Evolutionary conservation across 2,329 filamentous ascomycete genomes (phyloP).

Genomic region (Scedosporium minutisporum): DNA sequence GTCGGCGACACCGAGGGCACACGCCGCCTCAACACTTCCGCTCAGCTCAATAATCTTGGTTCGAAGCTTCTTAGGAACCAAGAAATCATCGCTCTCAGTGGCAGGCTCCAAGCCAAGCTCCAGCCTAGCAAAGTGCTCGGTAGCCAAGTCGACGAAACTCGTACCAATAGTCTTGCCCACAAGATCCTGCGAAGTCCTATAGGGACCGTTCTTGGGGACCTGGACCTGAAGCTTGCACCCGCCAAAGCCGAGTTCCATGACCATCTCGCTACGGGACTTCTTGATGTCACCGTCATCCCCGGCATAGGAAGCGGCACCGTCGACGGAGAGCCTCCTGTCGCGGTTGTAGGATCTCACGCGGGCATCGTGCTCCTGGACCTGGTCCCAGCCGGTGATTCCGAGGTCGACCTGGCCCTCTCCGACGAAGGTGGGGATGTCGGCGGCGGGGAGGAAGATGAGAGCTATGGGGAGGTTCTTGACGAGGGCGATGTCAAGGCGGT

Average conservation of each 20-base stretch:
- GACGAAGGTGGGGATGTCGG: constrained; percentile 95
- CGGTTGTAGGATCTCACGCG: constrained; percentile 40
- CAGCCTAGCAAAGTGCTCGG: constrained; percentile 73
- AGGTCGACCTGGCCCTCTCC: constrained; percentile 89
- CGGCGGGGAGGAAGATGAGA: constrained; percentile 91
- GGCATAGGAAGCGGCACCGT: constrained; percentile 17
- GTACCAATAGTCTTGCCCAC: constrained; percentile 91
- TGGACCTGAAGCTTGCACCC: constrained; percentile 93
- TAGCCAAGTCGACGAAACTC: constrained; percentile 80
- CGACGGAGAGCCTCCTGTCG: constrained; percentile 36
- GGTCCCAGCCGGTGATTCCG: constrained; percentile 89
- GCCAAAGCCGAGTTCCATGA: constrained; percentile 87
- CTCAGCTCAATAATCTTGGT: constrained; percentile 92
- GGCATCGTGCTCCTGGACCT: constrained; percentile 83
- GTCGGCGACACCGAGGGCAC: constrained; percentile 88
- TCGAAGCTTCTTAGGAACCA: constrained; percentile 45
- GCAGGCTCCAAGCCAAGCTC: constrained; percentile 46
- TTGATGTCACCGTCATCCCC: constrained; percentile 4
- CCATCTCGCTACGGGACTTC: constrained; percentile 33
- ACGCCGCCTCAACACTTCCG: constrained; percentile 94
- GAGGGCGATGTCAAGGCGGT: constrained; percentile 90
- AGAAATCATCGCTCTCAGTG: constrained; percentile 22
- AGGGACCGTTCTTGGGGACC: constrained; percentile 74
- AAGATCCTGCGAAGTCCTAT: constrained; percentile 62
- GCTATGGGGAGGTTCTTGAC: constrained; percentile 96